Base-by-base conservation (phyloP, 805 yeast species). In the Yamadazyma philogaea region DNA sequence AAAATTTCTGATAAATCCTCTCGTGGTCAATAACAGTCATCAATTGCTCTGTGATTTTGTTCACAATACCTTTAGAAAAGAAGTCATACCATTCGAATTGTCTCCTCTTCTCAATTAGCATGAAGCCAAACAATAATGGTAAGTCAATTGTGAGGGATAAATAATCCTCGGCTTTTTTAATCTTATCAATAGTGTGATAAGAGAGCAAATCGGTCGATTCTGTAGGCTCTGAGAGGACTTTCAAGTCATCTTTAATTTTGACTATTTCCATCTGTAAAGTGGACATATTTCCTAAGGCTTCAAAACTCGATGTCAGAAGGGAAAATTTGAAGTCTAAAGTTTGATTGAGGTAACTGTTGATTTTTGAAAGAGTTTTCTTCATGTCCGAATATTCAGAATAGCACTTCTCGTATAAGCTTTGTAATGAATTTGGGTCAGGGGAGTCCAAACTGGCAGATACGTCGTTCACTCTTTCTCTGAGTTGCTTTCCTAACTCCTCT, bases 111-210 rank as follows among this genome's bases (percentile, higher is more conserved):
- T 85, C 90, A 36, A 84, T 71, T 2, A 83, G 47, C 59, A 79
- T 74, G n/a, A 83, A 65, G 1, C 93, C 93, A 56, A 84, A 83
- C 1, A 84, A 60, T 10, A 84, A 56, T 0, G 95, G 95, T 20
- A 86, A 55, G 56, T 86, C 93, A 11, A 78, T 69, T 0, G 83
- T 78, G 31, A 68, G 50, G 2, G 74, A 64, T 4, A 69, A 55
- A 42, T 62, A 55, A 45, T 70, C 68, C 49, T 70, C 74, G 17
- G 61, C 50, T 7, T 43, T 45, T 37, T 64, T 67, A 21, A 68
- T 60, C 17, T 46, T 39, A 38, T 49, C 53, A 17, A 65, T 55
- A 3, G 54, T 54, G 21, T 59, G 49, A 40, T 41, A 55, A 2
- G 55, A 46, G 17, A 53, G 34, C 3, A 36, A 15, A 6, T 42